phyloP scores from a whole-genome alignment of 345 rosid genomes.

The Draba incana region DNA sequence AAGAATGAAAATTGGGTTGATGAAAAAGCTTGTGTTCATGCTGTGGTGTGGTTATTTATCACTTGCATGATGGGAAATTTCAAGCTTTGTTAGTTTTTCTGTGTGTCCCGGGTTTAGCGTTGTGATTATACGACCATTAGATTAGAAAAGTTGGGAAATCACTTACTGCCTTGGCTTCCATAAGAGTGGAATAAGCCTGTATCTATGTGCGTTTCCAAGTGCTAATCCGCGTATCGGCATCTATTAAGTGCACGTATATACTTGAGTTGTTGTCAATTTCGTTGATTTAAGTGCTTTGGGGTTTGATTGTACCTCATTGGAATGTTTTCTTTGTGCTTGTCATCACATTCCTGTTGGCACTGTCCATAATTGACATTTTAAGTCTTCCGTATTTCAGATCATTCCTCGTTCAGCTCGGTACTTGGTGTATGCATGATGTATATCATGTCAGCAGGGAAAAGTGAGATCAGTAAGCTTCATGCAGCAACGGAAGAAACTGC shows the following conservation, averaged over 20 bases:
- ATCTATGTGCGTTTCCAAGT: too few species aligned
- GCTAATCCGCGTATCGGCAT: too few species aligned
- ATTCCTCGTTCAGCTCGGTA: slow-evolving; percentile 59
- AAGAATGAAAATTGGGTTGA: not conserved
- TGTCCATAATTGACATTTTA: not conserved
- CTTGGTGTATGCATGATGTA: slow-evolving; percentile 78
- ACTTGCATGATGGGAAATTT: slow-evolving; percentile 15
- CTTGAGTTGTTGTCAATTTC: not conserved
- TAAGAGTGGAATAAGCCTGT: not conserved
- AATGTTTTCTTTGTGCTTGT: not conserved
- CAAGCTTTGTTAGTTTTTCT: not conserved
- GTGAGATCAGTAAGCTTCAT: slow-evolving; percentile 65
- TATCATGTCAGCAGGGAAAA: slow-evolving; percentile 77
- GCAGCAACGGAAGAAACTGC: slow-evolving; percentile 69
- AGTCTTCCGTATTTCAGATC: slow-evolving; percentile 47
- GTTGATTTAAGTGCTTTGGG: not conserved
- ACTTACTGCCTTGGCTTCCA: not conserved
- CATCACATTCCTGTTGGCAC: not conserved
- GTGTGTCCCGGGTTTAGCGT: too few species aligned
- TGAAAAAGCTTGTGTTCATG: not conserved
- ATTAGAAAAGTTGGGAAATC: not conserved
- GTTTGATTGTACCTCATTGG: not conserved
- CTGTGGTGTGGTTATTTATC: not conserved
- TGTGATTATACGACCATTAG: not conserved
- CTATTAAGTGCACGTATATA: too few species aligned